Evolutionary conservation across 768 basidiomycete species (phyloP), one percentile per base, ranked within the genome.

Genomic region (Amanita jacksonii): DNA sequence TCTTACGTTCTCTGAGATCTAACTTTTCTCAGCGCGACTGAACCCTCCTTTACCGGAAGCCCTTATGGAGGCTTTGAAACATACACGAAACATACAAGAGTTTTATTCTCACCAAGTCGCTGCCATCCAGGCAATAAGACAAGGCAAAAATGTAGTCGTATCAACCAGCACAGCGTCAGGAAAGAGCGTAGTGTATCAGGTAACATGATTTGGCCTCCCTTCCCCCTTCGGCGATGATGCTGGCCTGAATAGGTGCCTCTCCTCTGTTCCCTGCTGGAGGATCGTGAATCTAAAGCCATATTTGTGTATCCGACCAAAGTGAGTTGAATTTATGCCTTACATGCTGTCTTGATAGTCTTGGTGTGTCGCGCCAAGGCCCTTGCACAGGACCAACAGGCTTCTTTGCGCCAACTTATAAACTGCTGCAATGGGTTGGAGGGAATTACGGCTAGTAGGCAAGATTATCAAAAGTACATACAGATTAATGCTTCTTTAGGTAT

Each of bases 271-370:
- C 60, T 92, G 42, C 79, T 87, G 60, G 67, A 72, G 18, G 72
- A 89, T 54, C 55, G 57, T 0, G 55, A 61, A 10, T 58, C 82
- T 8, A 92, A 81, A 0, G 85, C 86, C 0, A 72, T 94, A 30
- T 84, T 89, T 54, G 74, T 94, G 27, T 94, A 90, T 53, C 90
- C 90, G 1, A 94, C 90, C 0, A 94, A 94, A 65, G 86, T 75
- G 39, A 30, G 55, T 43, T 30, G n/a, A 25, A 15, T 8, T 10
- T 31, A 19, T 36, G 12, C n/a, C 8, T 13, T 30, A 4, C n/a
- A 38, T 19, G 22, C 32, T 24, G 15, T 13, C 18, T 32, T 15
- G 12, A 41, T 19, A 31, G 22, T 34, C n/a, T 38, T 32, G 8
- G 23, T 32, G 5, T 36, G 18, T 22, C 31, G 7, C 37, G 27